Percentiles rank a stretch among this genome's conserved stretches.
These are phyloP conservation scores for Suillus cothurnatus DNA, from an alignment of 768 basidiomycete species.

Conservation along the genomic window DNA sequence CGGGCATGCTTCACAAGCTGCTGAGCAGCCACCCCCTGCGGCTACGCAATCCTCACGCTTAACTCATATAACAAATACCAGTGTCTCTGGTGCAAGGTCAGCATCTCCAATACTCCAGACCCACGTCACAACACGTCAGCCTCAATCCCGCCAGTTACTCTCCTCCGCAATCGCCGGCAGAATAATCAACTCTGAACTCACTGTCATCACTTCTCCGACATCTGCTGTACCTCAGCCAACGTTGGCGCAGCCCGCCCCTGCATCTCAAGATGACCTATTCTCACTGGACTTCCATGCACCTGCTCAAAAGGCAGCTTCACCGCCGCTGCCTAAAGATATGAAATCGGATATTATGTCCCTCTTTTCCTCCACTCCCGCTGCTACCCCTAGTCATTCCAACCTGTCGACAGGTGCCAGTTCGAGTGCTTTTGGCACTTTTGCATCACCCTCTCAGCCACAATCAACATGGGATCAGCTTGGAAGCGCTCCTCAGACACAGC, in stretches of 20 bases:
- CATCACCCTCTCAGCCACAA: slow-evolving; percentile 23
- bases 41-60: slow-evolving; percentile 4
- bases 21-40: slow-evolving; percentile 12
- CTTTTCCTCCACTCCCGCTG: slow-evolving; percentile 53
- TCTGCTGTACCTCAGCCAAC: slow-evolving; percentile 17
- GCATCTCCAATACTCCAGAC: slow-evolving; percentile 30
- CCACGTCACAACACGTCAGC: slow-evolving; percentile 28
- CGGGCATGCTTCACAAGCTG: not conserved
- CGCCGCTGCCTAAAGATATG: slow-evolving; percentile 62
- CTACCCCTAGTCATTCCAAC: slow-evolving; percentile 1
- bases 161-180: slow-evolving; percentile 42
- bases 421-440: slow-evolving; percentile 41
- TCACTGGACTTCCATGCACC: slow-evolving; percentile 84
- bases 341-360: slow-evolving; percentile 88
- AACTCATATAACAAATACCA: slow-evolving; percentile 17
- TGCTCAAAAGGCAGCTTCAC: slow-evolving; percentile 24
- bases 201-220: slow-evolving; percentile 11
- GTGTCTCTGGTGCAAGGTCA: slow-evolving; percentile 28
- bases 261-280: slow-evolving; percentile 69
- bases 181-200: slow-evolving; percentile 16
- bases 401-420: slow-evolving; percentile 31
- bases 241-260: slow-evolving; percentile 30
- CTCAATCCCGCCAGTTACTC: slow-evolving; percentile 33
- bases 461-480: slow-evolving; percentile 30
- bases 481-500: slow-evolving; percentile 25